These are phyloP conservation scores for Solanum sparsipilum DNA, from an alignment of 257 asterid genomes.

Conservation along the genomic window DNA sequence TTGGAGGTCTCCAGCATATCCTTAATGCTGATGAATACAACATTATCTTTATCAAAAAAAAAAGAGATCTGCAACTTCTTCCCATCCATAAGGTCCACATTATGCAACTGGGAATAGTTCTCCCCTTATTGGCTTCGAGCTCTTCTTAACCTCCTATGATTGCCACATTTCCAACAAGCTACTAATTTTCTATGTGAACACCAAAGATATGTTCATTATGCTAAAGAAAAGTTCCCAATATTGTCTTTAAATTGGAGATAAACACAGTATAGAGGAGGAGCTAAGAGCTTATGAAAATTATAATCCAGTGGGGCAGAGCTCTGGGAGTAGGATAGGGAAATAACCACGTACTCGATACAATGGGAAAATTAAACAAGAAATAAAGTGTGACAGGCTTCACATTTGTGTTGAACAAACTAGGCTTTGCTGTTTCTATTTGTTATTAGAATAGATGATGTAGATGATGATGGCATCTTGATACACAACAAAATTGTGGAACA, in stretches of 20 bases:
- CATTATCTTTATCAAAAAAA: too few species aligned
- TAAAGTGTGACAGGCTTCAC: not conserved
- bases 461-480: not conserved
- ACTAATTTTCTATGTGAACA: not conserved
- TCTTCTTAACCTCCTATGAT: not conserved
- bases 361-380: not conserved
- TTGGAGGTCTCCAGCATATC: too few species aligned
- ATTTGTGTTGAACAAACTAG: not conserved
- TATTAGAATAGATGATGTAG: not conserved
- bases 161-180: not conserved
- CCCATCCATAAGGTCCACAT: not conserved
- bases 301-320: not conserved
- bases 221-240: not conserved
- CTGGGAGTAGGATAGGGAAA: not conserved
- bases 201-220: not conserved
- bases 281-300: not conserved
- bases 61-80: too few species aligned
- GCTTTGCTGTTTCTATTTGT: not conserved
- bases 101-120: not conserved
- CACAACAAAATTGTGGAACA: not conserved
- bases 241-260: not conserved
- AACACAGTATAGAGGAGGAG: not conserved
- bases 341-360: not conserved
- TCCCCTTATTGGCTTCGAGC: not conserved
- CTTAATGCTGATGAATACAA: too few species aligned